Evolutionary conservation across 2,329 filamentous ascomycete species (phyloP).

Genomic region (Diplocarpon rosae): DNA sequence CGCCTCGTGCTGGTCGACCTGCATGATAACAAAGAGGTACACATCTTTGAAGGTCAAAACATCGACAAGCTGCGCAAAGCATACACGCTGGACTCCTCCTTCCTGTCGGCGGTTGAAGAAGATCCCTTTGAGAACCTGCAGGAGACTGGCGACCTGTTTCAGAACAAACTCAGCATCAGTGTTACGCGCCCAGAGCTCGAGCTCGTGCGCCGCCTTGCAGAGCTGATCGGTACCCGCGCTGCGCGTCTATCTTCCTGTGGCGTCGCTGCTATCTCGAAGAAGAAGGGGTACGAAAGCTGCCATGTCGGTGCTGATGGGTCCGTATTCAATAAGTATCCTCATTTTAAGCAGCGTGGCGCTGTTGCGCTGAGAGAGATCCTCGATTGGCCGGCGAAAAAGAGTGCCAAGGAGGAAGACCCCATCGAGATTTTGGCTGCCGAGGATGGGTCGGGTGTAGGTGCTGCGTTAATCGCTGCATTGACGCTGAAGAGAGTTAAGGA

Average conservation of each 20-base stretch:
- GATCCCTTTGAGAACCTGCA: conserved; percentile 93
- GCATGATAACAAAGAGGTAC: conserved; percentile 61
- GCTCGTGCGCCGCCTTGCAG: conserved; percentile 76
- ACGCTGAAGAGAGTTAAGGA: conserved; percentile 53
- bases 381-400: conserved; percentile 72
- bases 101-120: conserved; percentile 86
- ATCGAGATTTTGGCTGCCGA: conserved; percentile 83
- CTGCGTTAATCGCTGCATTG: conserved; percentile 77
- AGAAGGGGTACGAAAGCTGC: conserved; percentile 79
- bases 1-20: conserved; percentile 77
- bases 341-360: conserved; percentile 90
- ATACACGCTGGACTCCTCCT: conserved; percentile 85
- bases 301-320: conserved; percentile 96
- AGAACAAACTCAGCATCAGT: conserved; percentile 59
- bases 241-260: conserved; percentile 90
- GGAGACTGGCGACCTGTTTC: conserved; percentile 77
- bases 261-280: conserved; percentile 91
- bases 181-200: conserved; percentile 73
- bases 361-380: conserved; percentile 87
- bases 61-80: conserved; percentile 70
- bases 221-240: conserved; percentile 89
- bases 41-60: conserved; percentile 78
- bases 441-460: conserved; percentile 94
- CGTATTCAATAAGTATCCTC: conserved; percentile 98
- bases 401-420: conserved; percentile 66